Conservation (phyloP, 2,329 filamentous ascomycete genomes). For the Phyllosticta citriasiana region DNA sequence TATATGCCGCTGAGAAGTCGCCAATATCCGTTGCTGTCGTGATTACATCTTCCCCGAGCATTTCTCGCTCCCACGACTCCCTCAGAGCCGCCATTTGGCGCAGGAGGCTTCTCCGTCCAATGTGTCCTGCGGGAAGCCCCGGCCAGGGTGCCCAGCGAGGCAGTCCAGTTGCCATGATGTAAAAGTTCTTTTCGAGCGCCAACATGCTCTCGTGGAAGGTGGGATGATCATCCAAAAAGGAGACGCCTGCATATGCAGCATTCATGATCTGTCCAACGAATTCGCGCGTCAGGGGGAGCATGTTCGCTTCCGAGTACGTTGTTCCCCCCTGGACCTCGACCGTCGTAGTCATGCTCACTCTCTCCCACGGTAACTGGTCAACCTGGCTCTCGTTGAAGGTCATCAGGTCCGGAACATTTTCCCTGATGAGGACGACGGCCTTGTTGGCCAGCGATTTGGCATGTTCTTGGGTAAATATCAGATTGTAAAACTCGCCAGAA, state of each 20-base stretch:
- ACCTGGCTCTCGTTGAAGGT: slow-evolving; percentile 50
- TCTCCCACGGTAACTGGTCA: slow-evolving; percentile 55
- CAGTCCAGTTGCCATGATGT: slow-evolving; percentile 44
- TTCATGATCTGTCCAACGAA: slow-evolving; percentile 45
- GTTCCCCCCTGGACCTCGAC: slow-evolving; percentile 31
- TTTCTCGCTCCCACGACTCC: slow-evolving; percentile 21
- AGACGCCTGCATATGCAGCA: slow-evolving; percentile 43
- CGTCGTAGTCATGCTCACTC: slow-evolving; percentile 35
- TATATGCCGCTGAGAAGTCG: slow-evolving; percentile 23
- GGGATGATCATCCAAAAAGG: slow-evolving; percentile 43
- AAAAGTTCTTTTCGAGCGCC: slow-evolving; percentile 44
- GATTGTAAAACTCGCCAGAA: slow-evolving; percentile 22
- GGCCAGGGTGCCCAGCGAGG: slow-evolving; percentile 48
- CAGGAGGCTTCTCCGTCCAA: slow-evolving; percentile 22
- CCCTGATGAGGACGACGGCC: slow-evolving; percentile 31
- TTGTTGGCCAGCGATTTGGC: slow-evolving; percentile 31
- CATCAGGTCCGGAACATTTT: slow-evolving; percentile 45
- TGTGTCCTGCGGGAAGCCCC: slow-evolving; percentile 38
- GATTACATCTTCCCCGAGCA: slow-evolving; percentile 17
- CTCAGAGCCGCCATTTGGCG: slow-evolving; percentile 19
- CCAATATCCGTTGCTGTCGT: slow-evolving; percentile 23
- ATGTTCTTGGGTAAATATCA: slow-evolving; percentile 40
- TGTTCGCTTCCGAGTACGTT: slow-evolving; percentile 39
- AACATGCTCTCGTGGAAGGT: slow-evolving; percentile 46
- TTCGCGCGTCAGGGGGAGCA: slow-evolving; percentile 40